Evolutionary conservation across 2,329 filamentous ascomycete genomes (phyloP).

Genomic region (Cladosporium sp.): DNA sequence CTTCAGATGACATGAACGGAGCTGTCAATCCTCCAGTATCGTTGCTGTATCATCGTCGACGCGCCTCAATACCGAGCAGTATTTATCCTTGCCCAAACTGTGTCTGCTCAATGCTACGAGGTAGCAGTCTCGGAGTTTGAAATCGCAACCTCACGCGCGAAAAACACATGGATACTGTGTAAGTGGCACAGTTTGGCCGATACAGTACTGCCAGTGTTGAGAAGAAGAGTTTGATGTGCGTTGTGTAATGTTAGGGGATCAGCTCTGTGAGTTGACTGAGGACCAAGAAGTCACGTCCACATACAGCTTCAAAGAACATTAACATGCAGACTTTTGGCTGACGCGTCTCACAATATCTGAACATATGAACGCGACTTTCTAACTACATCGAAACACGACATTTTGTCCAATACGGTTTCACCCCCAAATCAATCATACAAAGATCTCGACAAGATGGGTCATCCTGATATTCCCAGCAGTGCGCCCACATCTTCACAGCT

Average conservation of each 20-base stretch:
- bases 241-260: neutral
- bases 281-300: too few species aligned
- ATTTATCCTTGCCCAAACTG: too few species aligned
- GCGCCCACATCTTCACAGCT: constrained; percentile 8
- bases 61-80: too few species aligned
- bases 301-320: neutral
- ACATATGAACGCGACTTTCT: neutral
- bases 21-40: too few species aligned
- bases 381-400: neutral
- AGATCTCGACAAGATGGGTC: neutral
- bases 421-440: neutral
- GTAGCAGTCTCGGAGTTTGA: too few species aligned
- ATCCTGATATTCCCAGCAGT: neutral
- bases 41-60: too few species aligned
- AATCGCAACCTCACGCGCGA: too few species aligned
- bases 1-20: too few species aligned
- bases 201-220: neutral
- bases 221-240: neutral
- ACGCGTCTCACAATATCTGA: neutral
- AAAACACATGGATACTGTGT: too few species aligned
- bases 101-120: neutral
- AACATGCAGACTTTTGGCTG: neutral
- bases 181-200: too few species aligned
- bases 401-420: neutral
- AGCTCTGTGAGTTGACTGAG: too few species aligned